Percentiles rank a stretch among this genome's conserved stretches.
These are phyloP conservation scores for Botrytis sinoallii DNA, from an alignment of 2,329 filamentous ascomycete genomes.

Conservation along the genomic window DNA sequence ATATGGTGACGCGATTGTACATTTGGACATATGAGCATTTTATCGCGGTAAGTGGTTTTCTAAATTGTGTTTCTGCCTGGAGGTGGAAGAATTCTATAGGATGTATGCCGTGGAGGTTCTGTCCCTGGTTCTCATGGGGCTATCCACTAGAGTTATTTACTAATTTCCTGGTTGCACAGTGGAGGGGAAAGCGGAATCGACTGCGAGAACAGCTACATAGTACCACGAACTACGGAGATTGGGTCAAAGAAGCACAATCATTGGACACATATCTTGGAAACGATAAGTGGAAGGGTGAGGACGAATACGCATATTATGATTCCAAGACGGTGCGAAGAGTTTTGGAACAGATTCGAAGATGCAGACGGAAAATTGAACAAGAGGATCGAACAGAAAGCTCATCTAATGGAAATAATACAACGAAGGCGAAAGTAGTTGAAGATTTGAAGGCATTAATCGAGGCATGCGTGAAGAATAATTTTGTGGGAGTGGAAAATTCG, in stretches of 20 bases:
- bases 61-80: neutral
- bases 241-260: constrained; percentile 74
- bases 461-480: constrained; percentile 96
- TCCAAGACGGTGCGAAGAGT: constrained; percentile 77
- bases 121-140: neutral
- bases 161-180: constrained; percentile 65
- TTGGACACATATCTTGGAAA: constrained; percentile 81
- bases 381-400: constrained; percentile 50
- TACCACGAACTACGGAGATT: constrained; percentile 75
- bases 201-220: constrained; percentile 69
- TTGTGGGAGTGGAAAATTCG: constrained; percentile 90
- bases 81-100: neutral
- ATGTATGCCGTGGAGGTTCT: neutral
- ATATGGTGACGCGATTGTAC: constrained; percentile 80
- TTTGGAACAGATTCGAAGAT: constrained; percentile 68
- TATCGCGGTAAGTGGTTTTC: constrained; percentile 16
- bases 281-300: constrained; percentile 73
- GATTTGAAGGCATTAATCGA: constrained; percentile 77
- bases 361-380: constrained; percentile 51
- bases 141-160: neutral
- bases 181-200: constrained; percentile 74
- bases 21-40: constrained; percentile 77
- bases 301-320: constrained; percentile 83
- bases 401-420: constrained; percentile 39
- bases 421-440: constrained; percentile 56